Percentiles rank a stretch among this genome's conserved stretches.
Evolutionary conservation across 176 grass and related monocot species (phyloP).

Genomic region (Carex cristatella): DNA sequence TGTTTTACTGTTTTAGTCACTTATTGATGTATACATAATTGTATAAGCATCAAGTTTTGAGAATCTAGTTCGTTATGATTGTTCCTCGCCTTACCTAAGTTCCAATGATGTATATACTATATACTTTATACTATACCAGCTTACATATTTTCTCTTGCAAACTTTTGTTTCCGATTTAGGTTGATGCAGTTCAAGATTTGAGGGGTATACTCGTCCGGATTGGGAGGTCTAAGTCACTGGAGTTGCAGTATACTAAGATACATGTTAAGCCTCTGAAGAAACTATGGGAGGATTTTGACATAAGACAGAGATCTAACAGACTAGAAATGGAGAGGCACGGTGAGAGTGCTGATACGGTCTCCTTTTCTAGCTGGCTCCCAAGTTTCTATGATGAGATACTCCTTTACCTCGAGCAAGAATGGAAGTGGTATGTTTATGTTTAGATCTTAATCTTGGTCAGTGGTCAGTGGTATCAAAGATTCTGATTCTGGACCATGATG

Average conservation of each 20-base stretch:
- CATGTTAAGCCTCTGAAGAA: conserved; percentile 91
- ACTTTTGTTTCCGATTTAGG: conserved; percentile 32
- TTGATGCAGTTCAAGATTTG: conserved; percentile 89
- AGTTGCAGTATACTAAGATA: conserved; percentile 87
- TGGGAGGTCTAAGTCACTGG: conserved; percentile 86
- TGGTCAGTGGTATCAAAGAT: background rate
- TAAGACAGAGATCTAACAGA: conserved; percentile 62
- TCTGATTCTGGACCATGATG: background rate
- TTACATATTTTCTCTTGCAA: conserved; percentile 4
- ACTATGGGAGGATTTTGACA: conserved; percentile 95
- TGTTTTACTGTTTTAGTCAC: background rate
- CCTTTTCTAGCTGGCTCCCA: conserved; percentile 91
- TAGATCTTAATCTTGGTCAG: background rate
- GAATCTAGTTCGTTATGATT: conserved; percentile 6
- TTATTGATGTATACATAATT: too few species aligned
- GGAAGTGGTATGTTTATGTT: conserved; percentile 88
- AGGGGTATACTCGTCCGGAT: conserved; percentile 83
- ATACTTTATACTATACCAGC: conserved; percentile 7
- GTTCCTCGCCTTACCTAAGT: background rate
- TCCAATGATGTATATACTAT: background rate
- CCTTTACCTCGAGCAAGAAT: conserved; percentile 97
- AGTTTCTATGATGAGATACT: conserved; percentile 98
- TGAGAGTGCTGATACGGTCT: conserved; percentile 42
- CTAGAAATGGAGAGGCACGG: conserved; percentile 59
- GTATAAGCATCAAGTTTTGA: background rate